Base-by-base conservation (phyloP, 441 rosid species). In the Isatis lusitanica region DNA sequence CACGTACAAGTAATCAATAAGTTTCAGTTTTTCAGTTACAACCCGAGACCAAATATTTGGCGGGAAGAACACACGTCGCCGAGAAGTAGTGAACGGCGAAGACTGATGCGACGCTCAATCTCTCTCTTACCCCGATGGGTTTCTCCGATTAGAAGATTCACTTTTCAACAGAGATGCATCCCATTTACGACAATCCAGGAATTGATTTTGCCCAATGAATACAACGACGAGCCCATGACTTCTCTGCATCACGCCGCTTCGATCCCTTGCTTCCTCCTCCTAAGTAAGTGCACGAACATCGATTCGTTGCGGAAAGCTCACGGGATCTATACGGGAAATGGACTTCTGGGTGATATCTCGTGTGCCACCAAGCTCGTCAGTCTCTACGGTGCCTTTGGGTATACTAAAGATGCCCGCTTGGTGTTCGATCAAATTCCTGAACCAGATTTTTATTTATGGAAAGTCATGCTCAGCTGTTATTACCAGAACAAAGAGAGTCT, bases 291-390 rank as follows among this genome's bases (percentile, higher is more conserved):
- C 83, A 78, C 57, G 21, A 85, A 50, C 82, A 60, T 83, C 7
- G 24, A 26, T 75, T 79, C 84, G 35, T 82, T 93, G 50, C 74
- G 71, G 78, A 80, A 65, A 66, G 40, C 72, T 16, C 98, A 91
- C 55, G 82, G 74, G 28, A 30, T 78, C 16, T 69, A 89, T 33
- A 60, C 85, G 46, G 85, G 72, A 11, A 70, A 76, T n/a, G 96
- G 96, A 4, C 52, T 84, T 12, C 21, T 79, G 36, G 39, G 48
- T 57, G 85, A 91, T 68, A 76, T 84, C 18, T 78, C 64, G 10
- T 79, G 85, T 44, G 82, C 68, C 40, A 89, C 96, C 4, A 91
- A 91, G 79, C 76, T 93, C 75, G 79, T 86, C 2, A 82, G 90
- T 8, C 3, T 85, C 9, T 93, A 93, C 7, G 93, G 92, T n/a